These are phyloP conservation scores for Peterozyma toletana DNA, from an alignment of 805 yeast genomes.

Conservation along the genomic window DNA sequence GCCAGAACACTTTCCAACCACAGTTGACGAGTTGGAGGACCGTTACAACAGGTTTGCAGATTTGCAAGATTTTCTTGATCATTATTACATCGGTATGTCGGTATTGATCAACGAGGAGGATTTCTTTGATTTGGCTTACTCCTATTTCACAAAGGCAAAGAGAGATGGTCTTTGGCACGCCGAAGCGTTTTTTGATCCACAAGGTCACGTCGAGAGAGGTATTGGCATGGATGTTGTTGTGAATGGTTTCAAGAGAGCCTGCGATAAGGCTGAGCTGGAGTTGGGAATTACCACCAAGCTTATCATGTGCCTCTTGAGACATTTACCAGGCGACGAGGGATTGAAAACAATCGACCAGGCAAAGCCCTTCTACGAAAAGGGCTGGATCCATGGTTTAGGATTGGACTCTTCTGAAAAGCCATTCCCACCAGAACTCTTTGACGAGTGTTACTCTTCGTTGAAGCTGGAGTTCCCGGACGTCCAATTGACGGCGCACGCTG, in stretches of 20 bases:
- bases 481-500: constrained; percentile 78
- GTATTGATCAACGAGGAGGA: constrained; percentile 67
- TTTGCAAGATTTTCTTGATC: constrained; percentile 71
- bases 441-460: constrained; percentile 51
- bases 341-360: constrained; percentile 50
- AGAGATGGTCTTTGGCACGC: constrained; percentile 59
- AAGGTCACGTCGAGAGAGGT: constrained; percentile 70
- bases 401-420: constrained; percentile 75
- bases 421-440: constrained; percentile 66
- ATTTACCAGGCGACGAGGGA: constrained; percentile 56
- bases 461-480: constrained; percentile 42
- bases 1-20: constrained; percentile 57
- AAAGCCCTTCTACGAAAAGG: constrained; percentile 41
- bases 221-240: constrained; percentile 53
- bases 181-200: constrained; percentile 81
- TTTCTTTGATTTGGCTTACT: constrained; percentile 73
- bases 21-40: constrained; percentile 47
- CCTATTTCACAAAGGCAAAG: constrained; percentile 54
- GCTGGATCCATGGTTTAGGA: constrained; percentile 70
- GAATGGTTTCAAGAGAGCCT: constrained; percentile 60
- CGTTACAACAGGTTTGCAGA: constrained; percentile 59
- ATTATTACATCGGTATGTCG: constrained; percentile 74
- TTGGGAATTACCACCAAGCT: constrained; percentile 61
- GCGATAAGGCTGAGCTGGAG: constrained; percentile 50
- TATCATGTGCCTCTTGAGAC: constrained; percentile 80